phyloP scores from a whole-genome alignment of 306 rosid species.

The Cercis canadensis region DNA sequence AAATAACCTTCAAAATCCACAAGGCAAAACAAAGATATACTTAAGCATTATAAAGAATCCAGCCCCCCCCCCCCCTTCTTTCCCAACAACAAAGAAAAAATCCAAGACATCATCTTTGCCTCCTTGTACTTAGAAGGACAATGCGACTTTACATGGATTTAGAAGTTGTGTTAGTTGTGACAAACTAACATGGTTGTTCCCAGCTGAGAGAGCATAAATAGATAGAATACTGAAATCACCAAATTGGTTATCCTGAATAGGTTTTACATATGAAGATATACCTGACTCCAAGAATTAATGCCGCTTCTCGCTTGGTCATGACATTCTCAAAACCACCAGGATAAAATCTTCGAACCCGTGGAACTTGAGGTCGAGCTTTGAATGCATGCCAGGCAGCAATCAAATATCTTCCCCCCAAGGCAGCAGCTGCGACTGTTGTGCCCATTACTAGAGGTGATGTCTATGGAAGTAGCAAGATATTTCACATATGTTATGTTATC shows the following conservation, averaged over 20 bases:
- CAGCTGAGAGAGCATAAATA: not conserved
- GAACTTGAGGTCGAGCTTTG: slow-evolving; percentile 25
- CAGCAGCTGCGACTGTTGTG: slow-evolving; percentile 40
- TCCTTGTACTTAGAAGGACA: too few species aligned
- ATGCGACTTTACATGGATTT: not conserved
- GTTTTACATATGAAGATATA: not conserved
- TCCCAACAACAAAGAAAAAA: too few species aligned
- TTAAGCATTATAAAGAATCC: not conserved
- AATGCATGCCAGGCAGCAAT: slow-evolving; percentile 39
- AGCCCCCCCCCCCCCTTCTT: too few species aligned
- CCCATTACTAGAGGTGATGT: slow-evolving; percentile 39
- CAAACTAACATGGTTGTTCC: not conserved
- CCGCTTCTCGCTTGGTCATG: slow-evolving; percentile 46
- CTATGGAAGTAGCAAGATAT: not conserved
- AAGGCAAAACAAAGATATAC: not conserved
- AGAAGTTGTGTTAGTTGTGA: not conserved
- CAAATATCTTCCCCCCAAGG: slow-evolving; percentile 41
- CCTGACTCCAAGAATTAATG: slow-evolving; percentile 46
- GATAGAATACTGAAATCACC: not conserved
- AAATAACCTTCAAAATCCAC: not conserved
- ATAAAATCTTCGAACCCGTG: slow-evolving; percentile 37
- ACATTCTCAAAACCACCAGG: slow-evolving; percentile 43
- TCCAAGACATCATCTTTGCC: not conserved
- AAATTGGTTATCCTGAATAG: not conserved
- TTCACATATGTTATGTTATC: not conserved